Evolutionary conservation across 2,329 filamentous ascomycete genomes (phyloP), one percentile per base, ranked within the genome.

Genomic region (Aspergillus hortae): DNA sequence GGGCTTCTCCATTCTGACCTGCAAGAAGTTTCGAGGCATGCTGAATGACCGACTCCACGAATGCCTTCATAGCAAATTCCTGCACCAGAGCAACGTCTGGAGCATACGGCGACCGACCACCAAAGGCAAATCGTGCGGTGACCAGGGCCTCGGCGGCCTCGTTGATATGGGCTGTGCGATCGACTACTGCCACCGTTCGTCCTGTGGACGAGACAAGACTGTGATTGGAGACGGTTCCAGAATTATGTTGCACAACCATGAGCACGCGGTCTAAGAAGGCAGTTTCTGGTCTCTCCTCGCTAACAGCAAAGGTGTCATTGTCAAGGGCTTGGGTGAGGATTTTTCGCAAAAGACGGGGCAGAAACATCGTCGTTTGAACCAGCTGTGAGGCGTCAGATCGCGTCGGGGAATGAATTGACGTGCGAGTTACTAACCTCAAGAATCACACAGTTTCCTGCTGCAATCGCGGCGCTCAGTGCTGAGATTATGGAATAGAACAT

Each of bases 51-150:
- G 78, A 77, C 44, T 78, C 73, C 0, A 82, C 63, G 56, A 86
- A 85, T 0, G 75, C 72, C 49, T 78, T 74, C 67, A 80, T 80
- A 3, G 76, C 72, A 53, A 79, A 87, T 56, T 87, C 84, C 54
- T 87, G 85, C n/a, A 87, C 83, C 0, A 86, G 67, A 0, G 87
- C 79, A 0, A 85, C 27, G 59, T 87, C 83, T 0, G 84, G 84
- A 0, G 82, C 79, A 60, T 86, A 86, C 0, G 82, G 76, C 1
- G 83, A 85, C 2, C 67, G 72, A 2, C 83, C 83, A 1, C 78
- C 72, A 27, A 84, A 81, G 12, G 69, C 68, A 58, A 85, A 81
- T 2, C 82, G 73, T 1, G 83, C 81, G 0, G 69, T 70, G 0
- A 80, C 75, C 1, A 87, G 69, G 2, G 75, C 72, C 50, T 74